Conservation (phyloP, 1,139 yeast genomes). For the Arxiozyma heterogenica region DNA sequence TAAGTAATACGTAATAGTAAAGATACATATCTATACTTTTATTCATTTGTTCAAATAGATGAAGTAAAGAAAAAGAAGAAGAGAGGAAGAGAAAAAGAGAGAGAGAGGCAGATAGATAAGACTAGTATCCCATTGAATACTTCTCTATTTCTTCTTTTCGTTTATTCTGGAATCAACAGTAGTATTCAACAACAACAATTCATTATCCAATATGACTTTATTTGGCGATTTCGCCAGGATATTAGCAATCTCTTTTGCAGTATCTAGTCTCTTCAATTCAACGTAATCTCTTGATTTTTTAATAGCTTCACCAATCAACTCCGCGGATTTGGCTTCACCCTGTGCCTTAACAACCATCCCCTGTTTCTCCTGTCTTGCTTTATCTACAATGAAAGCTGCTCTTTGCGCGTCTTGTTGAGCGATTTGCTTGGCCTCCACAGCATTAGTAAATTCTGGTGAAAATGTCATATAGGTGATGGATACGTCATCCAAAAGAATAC, state of each 20-base stretch:
- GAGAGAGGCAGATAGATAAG: no score
- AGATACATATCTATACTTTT: no score
- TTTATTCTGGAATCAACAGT: constrained; percentile 47
- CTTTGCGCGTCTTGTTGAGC: constrained; percentile 99
- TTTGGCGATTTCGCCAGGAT: constrained; percentile 83
- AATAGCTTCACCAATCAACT: constrained; percentile 96
- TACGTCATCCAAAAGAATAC: constrained; percentile 84
- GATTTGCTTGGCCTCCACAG: constrained; percentile 97
- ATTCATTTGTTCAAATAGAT: no score
- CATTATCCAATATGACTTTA: constrained; percentile 83
- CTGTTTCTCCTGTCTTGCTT: constrained; percentile 95
- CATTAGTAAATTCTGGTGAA: constrained; percentile 94
- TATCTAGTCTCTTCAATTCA: constrained; percentile 90
- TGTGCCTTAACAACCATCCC: constrained; percentile 92
- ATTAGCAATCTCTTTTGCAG: constrained; percentile 91
- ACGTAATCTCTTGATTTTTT: constrained; percentile 93
- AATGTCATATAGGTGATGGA: constrained; percentile 94
- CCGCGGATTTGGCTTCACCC: constrained; percentile 98
- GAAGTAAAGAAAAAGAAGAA: no score
- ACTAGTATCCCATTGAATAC: neutral
- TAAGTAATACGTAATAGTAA: no score
- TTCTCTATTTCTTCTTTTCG: constrained; percentile 5
- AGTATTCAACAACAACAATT: constrained; percentile 83
- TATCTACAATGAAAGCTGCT: constrained; percentile 93
- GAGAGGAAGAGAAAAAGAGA: no score